Evolutionary conservation across 2,329 filamentous ascomycete genomes (phyloP).

Genomic region (Sporothrix protearum): DNA sequence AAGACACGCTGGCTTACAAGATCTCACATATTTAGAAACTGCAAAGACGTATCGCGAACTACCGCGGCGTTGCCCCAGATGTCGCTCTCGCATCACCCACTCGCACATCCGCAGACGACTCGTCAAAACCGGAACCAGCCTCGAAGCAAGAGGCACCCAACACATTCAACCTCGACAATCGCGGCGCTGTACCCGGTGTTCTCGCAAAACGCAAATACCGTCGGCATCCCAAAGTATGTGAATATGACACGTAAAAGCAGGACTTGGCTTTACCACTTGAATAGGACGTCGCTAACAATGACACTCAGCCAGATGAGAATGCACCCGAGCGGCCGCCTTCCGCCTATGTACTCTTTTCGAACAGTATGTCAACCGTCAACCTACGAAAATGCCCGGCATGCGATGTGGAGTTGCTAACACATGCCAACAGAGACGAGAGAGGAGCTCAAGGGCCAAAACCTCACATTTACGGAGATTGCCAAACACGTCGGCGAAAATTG

Average conservation of each 20-base stretch:
- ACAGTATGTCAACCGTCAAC: constrained; percentile 52
- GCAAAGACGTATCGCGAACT: constrained; percentile 77
- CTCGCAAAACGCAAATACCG: constrained; percentile 70
- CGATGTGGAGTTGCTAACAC: not conserved
- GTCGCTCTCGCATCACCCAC: constrained; percentile 49
- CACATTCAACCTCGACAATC: constrained; percentile 39
- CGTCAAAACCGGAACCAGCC: constrained; percentile 44
- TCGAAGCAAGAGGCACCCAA: constrained; percentile 20
- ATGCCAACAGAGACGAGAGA: constrained; percentile 64
- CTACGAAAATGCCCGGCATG: not conserved
- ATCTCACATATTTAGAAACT: constrained; percentile 56
- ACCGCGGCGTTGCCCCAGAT: constrained; percentile 58
- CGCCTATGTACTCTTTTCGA: constrained; percentile 82
- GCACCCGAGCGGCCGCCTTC: constrained; percentile 77
- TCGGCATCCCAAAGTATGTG: constrained; percentile 66
- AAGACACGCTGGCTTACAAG: not conserved
- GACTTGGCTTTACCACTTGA: not conserved
- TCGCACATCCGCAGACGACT: constrained; percentile 55
- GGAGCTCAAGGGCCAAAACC: constrained; percentile 68
- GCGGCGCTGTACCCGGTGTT: constrained; percentile 42
- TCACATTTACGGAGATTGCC: constrained; percentile 80
- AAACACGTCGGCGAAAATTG: constrained; percentile 79
- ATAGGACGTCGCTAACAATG: not conserved
- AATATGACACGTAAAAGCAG: too few relatives aligned
- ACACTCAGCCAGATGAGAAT: constrained; percentile 64